Base-by-base conservation (phyloP, 2,329 filamentous ascomycete genomes). In the Fusarium sp. region DNA sequence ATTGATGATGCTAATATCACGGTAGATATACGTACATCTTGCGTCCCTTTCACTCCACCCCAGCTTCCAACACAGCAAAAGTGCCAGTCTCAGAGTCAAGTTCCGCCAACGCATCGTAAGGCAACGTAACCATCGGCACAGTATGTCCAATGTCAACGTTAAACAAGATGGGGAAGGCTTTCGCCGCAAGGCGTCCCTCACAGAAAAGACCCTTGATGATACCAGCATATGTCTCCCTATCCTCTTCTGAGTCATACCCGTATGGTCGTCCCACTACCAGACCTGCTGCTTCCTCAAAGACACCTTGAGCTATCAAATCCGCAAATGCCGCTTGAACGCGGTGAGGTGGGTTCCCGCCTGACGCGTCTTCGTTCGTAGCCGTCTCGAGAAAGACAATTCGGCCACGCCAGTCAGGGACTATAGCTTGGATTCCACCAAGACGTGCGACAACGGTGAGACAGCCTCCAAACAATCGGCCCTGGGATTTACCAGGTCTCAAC, bases 131-230 rank as follows among this genome's bases (percentile, higher is more conserved):
- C 69, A 83, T 77, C 0, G 83, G 82, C 11, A 73, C 75, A 0
- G 82, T 83, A 65, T 84, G 82, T 1, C 83, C 82, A 46, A 84
- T 73, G 45, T 84, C 83, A 1, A 84, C 79, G 25, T 79, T 78
- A 11, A 81, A 80, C 54, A 84, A 32, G 12, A 84, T 81, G 0
- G 82, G 82, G 55, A 83, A 83, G 47, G 68, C 72, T 18, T 63
- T 75, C 4, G 72, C 69, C 0, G 74, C 79, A 44, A 80, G 20
- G 0, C 69, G 70, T 1, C 79, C 78, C n/a, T 81, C 78, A 12
- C 80, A 80, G n/a, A 83, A 55, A 1, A 80, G 58, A 8, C 70
- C 77, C 44, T 55, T 77, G 16, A 82, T 78, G 2, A 79, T 74
- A 3, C 56, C 57, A 8, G 71, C 72, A 54, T 81, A 80, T 46